Conservation (phyloP, 1,139 yeast genomes). For the Kodamaea plutei region DNA sequence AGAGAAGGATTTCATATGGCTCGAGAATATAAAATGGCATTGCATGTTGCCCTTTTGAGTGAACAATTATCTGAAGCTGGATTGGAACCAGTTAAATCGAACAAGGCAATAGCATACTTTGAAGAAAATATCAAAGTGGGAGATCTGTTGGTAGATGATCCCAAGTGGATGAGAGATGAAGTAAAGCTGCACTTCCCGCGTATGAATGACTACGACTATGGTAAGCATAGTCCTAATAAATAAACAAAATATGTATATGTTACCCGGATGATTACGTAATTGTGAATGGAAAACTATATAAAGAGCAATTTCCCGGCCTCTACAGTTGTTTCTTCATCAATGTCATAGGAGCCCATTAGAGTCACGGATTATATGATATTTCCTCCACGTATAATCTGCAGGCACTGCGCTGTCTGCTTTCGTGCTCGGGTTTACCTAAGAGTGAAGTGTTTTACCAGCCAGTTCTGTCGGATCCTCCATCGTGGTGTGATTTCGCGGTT, state of each 20-base stretch:
- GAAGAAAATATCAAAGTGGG: too few species aligned
- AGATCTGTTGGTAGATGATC: too few species aligned
- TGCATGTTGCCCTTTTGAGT: slow-evolving; percentile 60
- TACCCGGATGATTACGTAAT: too few species aligned
- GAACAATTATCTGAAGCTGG: slow-evolving; percentile 54
- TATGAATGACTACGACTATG: too few species aligned
- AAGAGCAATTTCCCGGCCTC: background rate
- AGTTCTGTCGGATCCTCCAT: slow-evolving; percentile 53
- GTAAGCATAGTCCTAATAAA: too few species aligned
- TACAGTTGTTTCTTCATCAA: slow-evolving; percentile 15
- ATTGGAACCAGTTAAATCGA: slow-evolving; percentile 50
- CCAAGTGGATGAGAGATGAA: too few species aligned
- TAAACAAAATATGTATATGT: too few species aligned
- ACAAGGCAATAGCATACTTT: too few species aligned
- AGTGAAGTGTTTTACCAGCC: slow-evolving; percentile 57
- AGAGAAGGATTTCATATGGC: slow-evolving; percentile 36
- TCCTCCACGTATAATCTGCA: slow-evolving; percentile 48
- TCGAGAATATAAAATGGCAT: slow-evolving; percentile 55
- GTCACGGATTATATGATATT: slow-evolving; percentile 65
- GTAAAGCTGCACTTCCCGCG: too few species aligned
- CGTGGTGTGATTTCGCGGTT: slow-evolving; percentile 61
- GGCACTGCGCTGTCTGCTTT: slow-evolving; percentile 43
- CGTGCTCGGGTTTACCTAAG: slow-evolving; percentile 96
- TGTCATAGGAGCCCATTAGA: slow-evolving; percentile 83
- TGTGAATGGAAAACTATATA: slow-evolving; percentile 14